Percentiles rank a stretch among this genome's conserved stretches.
These are phyloP conservation scores for Colletotrichum aenigma DNA, from an alignment of 2,329 filamentous ascomycete genomes.

Conservation along the genomic window DNA sequence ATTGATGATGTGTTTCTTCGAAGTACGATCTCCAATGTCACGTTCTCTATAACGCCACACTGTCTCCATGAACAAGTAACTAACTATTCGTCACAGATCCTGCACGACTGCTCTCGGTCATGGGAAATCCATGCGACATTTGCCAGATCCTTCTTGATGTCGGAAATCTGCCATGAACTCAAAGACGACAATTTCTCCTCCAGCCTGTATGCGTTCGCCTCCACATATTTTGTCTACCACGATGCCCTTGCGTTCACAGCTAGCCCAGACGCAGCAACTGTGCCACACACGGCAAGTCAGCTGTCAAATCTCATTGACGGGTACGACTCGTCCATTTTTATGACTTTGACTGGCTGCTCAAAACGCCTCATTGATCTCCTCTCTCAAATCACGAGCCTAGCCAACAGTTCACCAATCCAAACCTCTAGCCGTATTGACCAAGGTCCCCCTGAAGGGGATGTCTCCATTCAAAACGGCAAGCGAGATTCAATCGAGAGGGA, in stretches of 20 bases:
- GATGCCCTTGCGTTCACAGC: neutral
- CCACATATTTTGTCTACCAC: neutral
- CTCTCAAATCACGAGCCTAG: neutral
- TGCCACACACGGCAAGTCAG: neutral
- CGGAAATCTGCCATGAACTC: neutral
- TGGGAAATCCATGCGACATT: neutral
- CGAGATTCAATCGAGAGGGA: neutral
- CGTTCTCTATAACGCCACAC: neutral
- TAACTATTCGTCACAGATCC: neutral
- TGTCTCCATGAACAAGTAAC: neutral
- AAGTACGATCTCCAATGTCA: neutral
- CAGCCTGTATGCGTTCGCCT: neutral
- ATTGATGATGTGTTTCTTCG: neutral
- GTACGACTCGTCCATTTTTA: neutral
- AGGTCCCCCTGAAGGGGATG: neutral
- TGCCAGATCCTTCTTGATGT: neutral
- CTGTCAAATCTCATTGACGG: neutral
- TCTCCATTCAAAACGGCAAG: neutral
- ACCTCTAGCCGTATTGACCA: neutral
- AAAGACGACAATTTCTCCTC: neutral
- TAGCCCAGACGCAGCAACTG: rapidly evolving
- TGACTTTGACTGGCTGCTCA: neutral
- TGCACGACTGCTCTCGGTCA: neutral
- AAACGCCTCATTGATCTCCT: neutral
- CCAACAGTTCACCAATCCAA: neutral